These are phyloP conservation scores for Trichoderma oligosporum DNA, from an alignment of 2,329 filamentous ascomycete genomes.

Conservation along the genomic window DNA sequence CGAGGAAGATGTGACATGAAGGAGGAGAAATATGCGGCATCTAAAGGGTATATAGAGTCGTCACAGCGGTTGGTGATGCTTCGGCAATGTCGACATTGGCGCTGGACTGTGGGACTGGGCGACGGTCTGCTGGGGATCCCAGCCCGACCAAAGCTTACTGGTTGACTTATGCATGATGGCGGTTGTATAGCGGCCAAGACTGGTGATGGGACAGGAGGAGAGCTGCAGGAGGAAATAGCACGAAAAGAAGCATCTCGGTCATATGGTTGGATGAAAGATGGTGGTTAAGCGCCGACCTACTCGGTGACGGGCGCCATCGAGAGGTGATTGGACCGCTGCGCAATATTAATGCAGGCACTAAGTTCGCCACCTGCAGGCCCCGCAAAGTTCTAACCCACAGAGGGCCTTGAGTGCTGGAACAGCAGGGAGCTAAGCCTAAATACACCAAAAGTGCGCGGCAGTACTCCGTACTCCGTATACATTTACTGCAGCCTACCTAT, in stretches of 20 bases:
- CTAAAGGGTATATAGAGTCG: conserved; percentile 48
- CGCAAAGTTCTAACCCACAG: conserved; percentile 1
- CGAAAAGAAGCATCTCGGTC: conserved; percentile 22
- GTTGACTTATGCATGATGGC: conserved; percentile 39
- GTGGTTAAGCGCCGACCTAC: conserved; percentile 40
- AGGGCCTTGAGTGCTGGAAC: not conserved
- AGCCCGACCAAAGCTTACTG: conserved; percentile 31
- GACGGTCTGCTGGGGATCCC: conserved; percentile 19
- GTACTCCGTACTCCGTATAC: no score
- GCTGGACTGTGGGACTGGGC: conserved; percentile 20
- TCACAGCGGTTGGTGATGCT: conserved; percentile 48
- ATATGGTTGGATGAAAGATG: conserved; percentile 41
- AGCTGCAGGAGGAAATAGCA: conserved; percentile 26
- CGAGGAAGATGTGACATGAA: conserved; percentile 46
- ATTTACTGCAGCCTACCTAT: no score
- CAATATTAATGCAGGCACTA: conserved; percentile 12
- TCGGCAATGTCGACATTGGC: conserved; percentile 37
- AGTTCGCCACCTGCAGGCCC: conserved; percentile 9
- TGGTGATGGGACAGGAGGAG: conserved; percentile 27
- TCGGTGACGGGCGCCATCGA: conserved; percentile 14
- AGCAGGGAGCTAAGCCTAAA: not conserved
- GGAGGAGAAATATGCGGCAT: conserved; percentile 40
- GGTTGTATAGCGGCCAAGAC: conserved; percentile 37
- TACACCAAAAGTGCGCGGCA: not conserved
- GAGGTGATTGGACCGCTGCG: conserved; percentile 27